Conservation (phyloP, 495 filamentous ascomycete genomes). For the Annulohypoxylon bovei region DNA sequence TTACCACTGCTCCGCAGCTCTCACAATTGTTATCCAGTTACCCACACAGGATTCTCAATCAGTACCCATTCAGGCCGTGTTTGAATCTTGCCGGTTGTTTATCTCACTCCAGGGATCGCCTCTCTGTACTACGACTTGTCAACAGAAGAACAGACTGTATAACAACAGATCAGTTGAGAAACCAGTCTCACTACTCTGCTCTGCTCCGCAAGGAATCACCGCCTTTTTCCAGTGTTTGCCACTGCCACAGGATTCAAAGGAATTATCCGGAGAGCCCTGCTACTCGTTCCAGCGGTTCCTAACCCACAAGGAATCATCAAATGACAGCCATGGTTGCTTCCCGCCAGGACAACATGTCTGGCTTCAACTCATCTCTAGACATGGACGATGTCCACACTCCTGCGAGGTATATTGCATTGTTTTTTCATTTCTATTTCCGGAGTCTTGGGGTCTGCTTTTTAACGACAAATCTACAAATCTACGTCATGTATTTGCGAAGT, state of each 20-base stretch:
- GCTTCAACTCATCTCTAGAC: constrained; percentile 57
- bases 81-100: constrained; percentile 29
- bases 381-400: constrained; percentile 64
- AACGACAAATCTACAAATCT: neutral
- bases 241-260: constrained; percentile 46
- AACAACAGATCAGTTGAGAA: constrained; percentile 42
- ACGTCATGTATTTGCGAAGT: constrained; percentile 35
- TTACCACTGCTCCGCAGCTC: constrained; percentile 21
- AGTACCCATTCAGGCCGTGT: constrained; percentile 39
- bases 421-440: constrained; percentile 45
- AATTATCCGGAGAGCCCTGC: constrained; percentile 39
- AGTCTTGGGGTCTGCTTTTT: constrained; percentile 41
- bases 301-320: constrained; percentile 42
- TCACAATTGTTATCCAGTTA: constrained; percentile 1
- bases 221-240: constrained; percentile 39
- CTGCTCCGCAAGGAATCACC: constrained; percentile 38
- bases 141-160: constrained; percentile 33
- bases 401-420: constrained; percentile 60
- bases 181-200: constrained; percentile 42
- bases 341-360: constrained; percentile 58
- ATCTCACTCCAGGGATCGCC: constrained; percentile 40
- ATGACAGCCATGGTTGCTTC: constrained; percentile 58
- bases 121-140: constrained; percentile 29
- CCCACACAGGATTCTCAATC: constrained; percentile 41
- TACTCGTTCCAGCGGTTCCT: constrained; percentile 23